These are phyloP conservation scores for Capillidium rhysosporum DNA, from an alignment of 371 early-diverging fungal genomes.

Conservation along the genomic window DNA sequence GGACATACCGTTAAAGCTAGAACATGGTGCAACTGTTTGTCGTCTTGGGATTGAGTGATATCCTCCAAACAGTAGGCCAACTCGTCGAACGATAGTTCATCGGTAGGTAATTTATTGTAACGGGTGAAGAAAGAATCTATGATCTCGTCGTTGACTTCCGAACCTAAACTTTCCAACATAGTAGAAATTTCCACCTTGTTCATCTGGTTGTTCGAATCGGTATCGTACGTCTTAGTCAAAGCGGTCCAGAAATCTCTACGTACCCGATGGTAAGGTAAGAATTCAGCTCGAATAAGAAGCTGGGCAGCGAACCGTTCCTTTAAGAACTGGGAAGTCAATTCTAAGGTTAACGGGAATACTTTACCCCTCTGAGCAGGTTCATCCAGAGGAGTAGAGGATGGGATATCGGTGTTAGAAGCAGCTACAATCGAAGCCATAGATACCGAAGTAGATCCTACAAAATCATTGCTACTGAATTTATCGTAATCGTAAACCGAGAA, in stretches of 20 bases:
- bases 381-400: not conserved
- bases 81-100: conserved; percentile 44
- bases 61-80: conserved; percentile 38
- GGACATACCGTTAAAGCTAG: conserved; percentile 34
- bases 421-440: conserved; percentile 13
- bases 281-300: conserved; percentile 32
- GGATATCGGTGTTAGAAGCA: conserved; percentile 5
- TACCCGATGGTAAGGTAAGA: conserved; percentile 36
- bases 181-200: conserved; percentile 41
- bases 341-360: conserved; percentile 13
- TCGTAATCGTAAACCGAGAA: conserved; percentile 62
- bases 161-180: conserved; percentile 54
- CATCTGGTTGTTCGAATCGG: conserved; percentile 21
- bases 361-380: not conserved
- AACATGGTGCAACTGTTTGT: conserved; percentile 10
- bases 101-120: conserved; percentile 26
- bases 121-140: conserved; percentile 37
- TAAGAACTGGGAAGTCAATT: conserved; percentile 18
- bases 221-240: conserved; percentile 40
- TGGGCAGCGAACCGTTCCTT: conserved; percentile 16
- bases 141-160: conserved; percentile 43
- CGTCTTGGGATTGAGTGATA: conserved; percentile 12
- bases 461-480: conserved; percentile 47
- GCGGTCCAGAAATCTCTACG: conserved; percentile 54
- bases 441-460: conserved; percentile 33